These are phyloP conservation scores for Populus hybrid DNA, from an alignment of 441 rosid genomes.

Conservation along the genomic window DNA sequence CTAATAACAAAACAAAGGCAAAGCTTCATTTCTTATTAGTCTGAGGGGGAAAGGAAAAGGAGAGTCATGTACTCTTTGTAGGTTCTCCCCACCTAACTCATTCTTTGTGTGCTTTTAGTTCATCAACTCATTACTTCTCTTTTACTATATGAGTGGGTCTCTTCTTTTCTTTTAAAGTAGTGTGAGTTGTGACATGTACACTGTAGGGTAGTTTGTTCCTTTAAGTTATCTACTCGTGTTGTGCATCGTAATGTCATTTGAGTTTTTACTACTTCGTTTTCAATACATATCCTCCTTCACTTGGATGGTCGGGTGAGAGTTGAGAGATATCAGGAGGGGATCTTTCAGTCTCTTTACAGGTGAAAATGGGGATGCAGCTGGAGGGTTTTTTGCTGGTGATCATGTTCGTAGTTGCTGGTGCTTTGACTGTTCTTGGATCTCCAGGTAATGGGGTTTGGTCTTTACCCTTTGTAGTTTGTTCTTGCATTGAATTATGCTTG, in stretches of 20 bases:
- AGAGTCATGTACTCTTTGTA: not conserved
- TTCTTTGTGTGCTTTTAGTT: constrained; percentile 7
- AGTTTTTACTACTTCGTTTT: constrained; percentile 18
- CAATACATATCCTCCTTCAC: not conserved
- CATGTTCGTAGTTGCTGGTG: constrained; percentile 18
- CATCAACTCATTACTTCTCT: constrained; percentile 17
- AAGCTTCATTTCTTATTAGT: constrained; percentile 12
- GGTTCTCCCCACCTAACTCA: constrained; percentile 27
- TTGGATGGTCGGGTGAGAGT: constrained; percentile 24
- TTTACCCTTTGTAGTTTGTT: constrained; percentile 12
- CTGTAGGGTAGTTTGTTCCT: constrained; percentile 22
- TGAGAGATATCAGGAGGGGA: constrained; percentile 29
- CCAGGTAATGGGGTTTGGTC: constrained; percentile 42
- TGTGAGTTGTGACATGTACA: constrained; percentile 4
- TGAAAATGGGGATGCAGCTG: constrained; percentile 38
- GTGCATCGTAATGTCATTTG: constrained; percentile 19
- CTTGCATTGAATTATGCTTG: constrained; percentile 17
- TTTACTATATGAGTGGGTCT: constrained; percentile 35
- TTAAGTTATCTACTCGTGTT: constrained; percentile 23
- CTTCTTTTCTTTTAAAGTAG: constrained; percentile 2
- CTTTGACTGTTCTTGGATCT: constrained; percentile 42
- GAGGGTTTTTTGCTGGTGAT: constrained; percentile 30
- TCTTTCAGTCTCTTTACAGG: constrained; percentile 10
- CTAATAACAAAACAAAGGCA: constrained; percentile 5
- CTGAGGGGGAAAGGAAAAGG: constrained; percentile 2